A percentile compares a stretch with the other conserved stretches of the same genome.
Conservation (phyloP, 2,329 filamentous ascomycete species). For the Hypoxylon sp. region DNA sequence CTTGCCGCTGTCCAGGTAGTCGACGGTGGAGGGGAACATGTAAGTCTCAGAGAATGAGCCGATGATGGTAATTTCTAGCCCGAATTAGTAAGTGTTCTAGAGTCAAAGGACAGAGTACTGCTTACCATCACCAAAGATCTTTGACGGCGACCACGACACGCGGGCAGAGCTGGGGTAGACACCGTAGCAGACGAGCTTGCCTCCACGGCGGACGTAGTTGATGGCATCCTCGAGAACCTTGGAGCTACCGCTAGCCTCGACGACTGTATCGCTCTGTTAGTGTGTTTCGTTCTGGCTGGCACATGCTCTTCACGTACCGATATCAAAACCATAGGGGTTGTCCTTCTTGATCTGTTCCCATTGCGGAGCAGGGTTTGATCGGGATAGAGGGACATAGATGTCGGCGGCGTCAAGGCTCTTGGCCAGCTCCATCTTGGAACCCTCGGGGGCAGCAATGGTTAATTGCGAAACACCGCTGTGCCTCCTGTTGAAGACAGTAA, state of each 20-base stretch:
- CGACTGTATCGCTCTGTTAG: constrained; percentile 52
- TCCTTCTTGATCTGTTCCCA: constrained; percentile 68
- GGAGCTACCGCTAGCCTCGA: constrained; percentile 73
- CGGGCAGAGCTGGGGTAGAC: constrained; percentile 70
- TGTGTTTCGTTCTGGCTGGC: not conserved
- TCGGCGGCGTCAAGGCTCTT: constrained; percentile 63
- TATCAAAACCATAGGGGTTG: constrained; percentile 77
- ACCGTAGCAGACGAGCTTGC: constrained; percentile 75
- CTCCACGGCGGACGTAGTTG: constrained; percentile 74
- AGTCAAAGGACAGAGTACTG: not conserved
- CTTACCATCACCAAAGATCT: constrained; percentile 66
- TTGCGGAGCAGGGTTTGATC: constrained; percentile 63
- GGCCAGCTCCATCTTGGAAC: constrained; percentile 75
- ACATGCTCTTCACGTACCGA: constrained; percentile 52
- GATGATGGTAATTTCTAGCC: constrained; percentile 74
- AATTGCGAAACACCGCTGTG: constrained; percentile 74
- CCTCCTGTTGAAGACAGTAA: constrained; percentile 31
- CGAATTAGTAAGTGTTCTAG: constrained; percentile 42
- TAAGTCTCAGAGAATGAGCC: constrained; percentile 78
- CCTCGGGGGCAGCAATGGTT: constrained; percentile 72
- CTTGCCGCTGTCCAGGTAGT: constrained; percentile 65
- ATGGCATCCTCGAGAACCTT: constrained; percentile 76
- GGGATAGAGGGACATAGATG: constrained; percentile 61
- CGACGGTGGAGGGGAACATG: constrained; percentile 68
- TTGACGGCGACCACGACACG: constrained; percentile 73